phyloP scores from a whole-genome alignment of 371 early-diverging fungal species.

The Mortierella sp. region DNA sequence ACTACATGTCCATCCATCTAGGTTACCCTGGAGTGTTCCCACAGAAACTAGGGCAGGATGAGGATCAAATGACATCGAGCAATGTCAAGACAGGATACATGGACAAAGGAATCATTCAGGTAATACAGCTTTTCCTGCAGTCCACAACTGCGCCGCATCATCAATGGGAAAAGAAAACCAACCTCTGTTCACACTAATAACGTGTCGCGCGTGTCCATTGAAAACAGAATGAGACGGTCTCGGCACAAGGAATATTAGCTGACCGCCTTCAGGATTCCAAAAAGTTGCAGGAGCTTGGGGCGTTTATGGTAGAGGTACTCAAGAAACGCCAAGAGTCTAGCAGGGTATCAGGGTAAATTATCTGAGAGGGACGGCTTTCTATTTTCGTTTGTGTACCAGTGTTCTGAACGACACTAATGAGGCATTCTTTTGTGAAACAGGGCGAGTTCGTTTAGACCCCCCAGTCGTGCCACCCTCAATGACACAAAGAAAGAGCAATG shows the following conservation, averaged over 20 bases:
- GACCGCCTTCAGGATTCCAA: slow-evolving; percentile 58
- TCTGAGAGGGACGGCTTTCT: not conserved
- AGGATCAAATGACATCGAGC: slow-evolving; percentile 70
- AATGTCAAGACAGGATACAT: slow-evolving; percentile 79
- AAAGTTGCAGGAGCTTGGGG: slow-evolving; percentile 61
- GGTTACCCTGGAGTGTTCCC: slow-evolving; percentile 82
- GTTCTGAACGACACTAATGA: too few relatives aligned
- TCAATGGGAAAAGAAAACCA: not conserved
- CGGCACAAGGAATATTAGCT: slow-evolving; percentile 49
- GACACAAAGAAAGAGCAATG: slow-evolving; percentile 70
- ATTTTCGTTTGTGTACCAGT: too few relatives aligned
- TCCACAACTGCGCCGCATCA: too few relatives aligned
- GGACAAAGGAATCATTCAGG: slow-evolving; percentile 60
- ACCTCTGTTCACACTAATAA: not conserved
- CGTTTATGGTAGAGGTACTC: slow-evolving; percentile 69
- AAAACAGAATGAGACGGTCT: slow-evolving; percentile 50
- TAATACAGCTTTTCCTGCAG: slow-evolving; percentile 34
- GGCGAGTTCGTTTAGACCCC: slow-evolving; percentile 65
- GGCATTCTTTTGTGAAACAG: slow-evolving; percentile 37
- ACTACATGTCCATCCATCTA: slow-evolving; percentile 10
- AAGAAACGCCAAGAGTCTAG: slow-evolving; percentile 63
- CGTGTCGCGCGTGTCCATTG: not conserved
- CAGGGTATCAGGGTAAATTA: slow-evolving; percentile 62
- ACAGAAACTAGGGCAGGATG: slow-evolving; percentile 66
- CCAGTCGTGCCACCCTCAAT: slow-evolving; percentile 62